These are phyloP conservation scores for Orychophragmus violaceus DNA, from an alignment of 345 rosid genomes.

Conservation along the genomic window DNA sequence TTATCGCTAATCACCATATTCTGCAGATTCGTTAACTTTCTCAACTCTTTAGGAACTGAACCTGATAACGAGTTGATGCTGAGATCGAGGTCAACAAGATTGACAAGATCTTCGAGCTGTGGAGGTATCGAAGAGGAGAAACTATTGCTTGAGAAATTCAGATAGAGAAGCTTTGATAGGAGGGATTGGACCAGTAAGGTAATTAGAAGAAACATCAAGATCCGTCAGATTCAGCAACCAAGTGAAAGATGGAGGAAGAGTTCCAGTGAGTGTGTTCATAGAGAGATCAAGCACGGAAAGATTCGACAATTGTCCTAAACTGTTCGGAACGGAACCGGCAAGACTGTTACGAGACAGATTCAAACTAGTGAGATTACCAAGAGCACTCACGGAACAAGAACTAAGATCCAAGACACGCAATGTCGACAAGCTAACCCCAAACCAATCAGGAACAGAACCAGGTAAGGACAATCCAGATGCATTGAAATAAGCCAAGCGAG, in stretches of 20 bases:
- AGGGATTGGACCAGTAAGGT: conserved; percentile 60
- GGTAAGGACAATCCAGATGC: conserved; percentile 76
- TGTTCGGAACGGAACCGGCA: conserved; percentile 53
- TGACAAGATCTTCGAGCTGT: conserved; percentile 58
- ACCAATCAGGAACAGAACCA: conserved; percentile 73
- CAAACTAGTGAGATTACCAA: conserved; percentile 70
- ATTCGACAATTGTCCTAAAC: conserved; percentile 49
- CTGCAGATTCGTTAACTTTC: conserved; percentile 51
- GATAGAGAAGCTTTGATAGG: conserved; percentile 43
- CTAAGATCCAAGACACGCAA: conserved; percentile 83
- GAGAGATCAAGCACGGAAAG: conserved; percentile 69
- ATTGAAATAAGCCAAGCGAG: conserved; percentile 57
- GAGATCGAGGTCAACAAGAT: conserved; percentile 76
- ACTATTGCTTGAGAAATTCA: conserved; percentile 73
- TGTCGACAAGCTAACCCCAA: conserved; percentile 45
- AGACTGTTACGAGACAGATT: conserved; percentile 56
- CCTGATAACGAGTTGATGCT: conserved; percentile 72
- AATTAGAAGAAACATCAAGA: conserved; percentile 73
- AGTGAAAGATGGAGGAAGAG: conserved; percentile 58
- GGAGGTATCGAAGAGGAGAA: conserved; percentile 63
- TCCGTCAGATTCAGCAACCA: conserved; percentile 46
- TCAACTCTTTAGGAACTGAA: conserved; percentile 56
- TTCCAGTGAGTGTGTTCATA: conserved; percentile 50
- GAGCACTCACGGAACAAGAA: conserved; percentile 52
- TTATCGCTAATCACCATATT: conserved; percentile 58